phyloP scores from a whole-genome alignment of 177 flowering plant genomes.

The Vitis hybrid region DNA sequence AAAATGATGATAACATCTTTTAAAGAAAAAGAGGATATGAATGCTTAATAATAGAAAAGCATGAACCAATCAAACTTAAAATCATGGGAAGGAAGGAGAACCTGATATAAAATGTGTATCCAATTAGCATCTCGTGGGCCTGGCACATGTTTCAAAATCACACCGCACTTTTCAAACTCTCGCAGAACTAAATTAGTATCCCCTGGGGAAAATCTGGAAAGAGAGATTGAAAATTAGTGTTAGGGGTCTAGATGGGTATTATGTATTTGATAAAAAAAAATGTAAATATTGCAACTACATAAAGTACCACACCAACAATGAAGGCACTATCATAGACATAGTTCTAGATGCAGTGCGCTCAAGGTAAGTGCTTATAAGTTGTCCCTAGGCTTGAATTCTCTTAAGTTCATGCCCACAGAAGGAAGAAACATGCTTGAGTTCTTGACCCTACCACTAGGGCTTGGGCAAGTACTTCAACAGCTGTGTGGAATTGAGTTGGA shows the following conservation, averaged over 20 bases:
- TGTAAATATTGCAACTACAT: background rate
- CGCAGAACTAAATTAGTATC: slow-evolving; percentile 87
- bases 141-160: slow-evolving; percentile 74
- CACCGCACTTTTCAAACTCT: slow-evolving; percentile 94
- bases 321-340: background rate
- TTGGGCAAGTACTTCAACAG: too few species aligned
- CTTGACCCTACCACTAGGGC: too few species aligned
- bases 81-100: slow-evolving; percentile 22
- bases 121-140: slow-evolving; percentile 94
- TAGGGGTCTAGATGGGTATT: background rate
- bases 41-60: background rate
- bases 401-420: too few species aligned
- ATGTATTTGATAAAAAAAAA: background rate
- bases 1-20: background rate
- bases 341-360: background rate
- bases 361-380: background rate
- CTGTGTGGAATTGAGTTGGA: too few species aligned
- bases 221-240: background rate
- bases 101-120: slow-evolving; percentile 97
- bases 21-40: too few species aligned
- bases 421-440: too few species aligned
- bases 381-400: too few species aligned
- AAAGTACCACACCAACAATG: too few species aligned
- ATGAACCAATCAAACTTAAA: background rate
- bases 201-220: slow-evolving; percentile 70